Evolutionary conservation across 768 basidiomycete genomes (phyloP), one percentile per base, ranked within the genome.

Genomic region (Tricholoma hemisulphureum): DNA sequence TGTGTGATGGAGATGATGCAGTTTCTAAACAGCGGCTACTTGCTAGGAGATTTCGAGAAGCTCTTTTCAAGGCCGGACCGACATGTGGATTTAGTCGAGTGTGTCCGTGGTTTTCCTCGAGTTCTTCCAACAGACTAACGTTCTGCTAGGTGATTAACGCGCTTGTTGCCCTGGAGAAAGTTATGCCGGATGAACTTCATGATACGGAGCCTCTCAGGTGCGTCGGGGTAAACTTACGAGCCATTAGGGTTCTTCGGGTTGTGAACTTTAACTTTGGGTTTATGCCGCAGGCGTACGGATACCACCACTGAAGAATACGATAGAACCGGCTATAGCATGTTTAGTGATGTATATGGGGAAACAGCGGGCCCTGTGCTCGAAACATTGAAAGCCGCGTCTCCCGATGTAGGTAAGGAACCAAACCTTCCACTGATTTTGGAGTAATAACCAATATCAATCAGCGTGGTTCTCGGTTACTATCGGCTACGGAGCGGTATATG

Each of bases 81-180:
- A 74, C 80, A 18, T 73, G 75, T 53, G 87, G 87, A 7, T 83
- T 82, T 63, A 78, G 85, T 2, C 82, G 79, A 72, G 87, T 86
- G 62, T 28, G 32, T 58, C 26, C 16, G 26, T 28, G 5, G 31
- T 6, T 28, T 28, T 39, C 9, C 23, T 31, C 6, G 34, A 26
- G 23, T 11, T 13, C 24, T 6, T 21, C 9, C 14, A 23, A n/a
- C 11, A 43, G 10, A 54, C 10, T 4, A 21, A 14, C 37, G 23
- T 53, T 29, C 1, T 21, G 21, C 14, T 56, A 86, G 85, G 70
- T 80, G 3, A 88, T 89, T 63, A 88, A 88, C 61, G 75, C 79
- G 21, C 72, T 88, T 55, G 67, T 78, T 34, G 72, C 76, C 3
- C 69, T 88, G 31, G 73, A 83, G 63, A 74, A 80, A 21, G 78